These are phyloP conservation scores for Venturia carpophila DNA, from an alignment of 2,329 filamentous ascomycete genomes.

Conservation along the genomic window DNA sequence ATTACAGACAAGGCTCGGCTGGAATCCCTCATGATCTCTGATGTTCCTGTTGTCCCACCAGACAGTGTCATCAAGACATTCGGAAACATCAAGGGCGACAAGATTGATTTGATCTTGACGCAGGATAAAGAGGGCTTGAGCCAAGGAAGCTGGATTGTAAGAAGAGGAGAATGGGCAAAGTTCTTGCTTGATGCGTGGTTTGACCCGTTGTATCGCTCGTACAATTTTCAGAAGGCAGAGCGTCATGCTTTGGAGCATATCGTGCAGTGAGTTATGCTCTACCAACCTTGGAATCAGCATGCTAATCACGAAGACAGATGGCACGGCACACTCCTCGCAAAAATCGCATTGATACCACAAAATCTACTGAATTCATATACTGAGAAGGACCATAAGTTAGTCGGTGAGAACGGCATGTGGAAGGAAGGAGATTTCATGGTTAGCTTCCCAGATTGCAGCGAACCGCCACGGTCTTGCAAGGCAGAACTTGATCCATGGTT, in stretches of 20 bases:
- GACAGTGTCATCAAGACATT: slow-evolving; percentile 97
- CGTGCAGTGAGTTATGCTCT: slow-evolving; percentile 36
- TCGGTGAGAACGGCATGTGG: slow-evolving; percentile 49
- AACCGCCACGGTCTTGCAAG: slow-evolving; percentile 53
- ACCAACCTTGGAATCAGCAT: background rate
- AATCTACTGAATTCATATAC: slow-evolving; percentile 68
- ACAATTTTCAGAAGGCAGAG: slow-evolving; percentile 96
- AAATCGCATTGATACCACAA: slow-evolving; percentile 84
- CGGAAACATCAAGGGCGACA: slow-evolving; percentile 63
- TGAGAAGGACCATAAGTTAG: slow-evolving; percentile 32
- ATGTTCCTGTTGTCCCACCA: slow-evolving; percentile 81
- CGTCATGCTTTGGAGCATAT: slow-evolving; percentile 70
- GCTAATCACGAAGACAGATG: slow-evolving; percentile 64
- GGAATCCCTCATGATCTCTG: slow-evolving; percentile 73
- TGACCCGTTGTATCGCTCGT: slow-evolving; percentile 83
- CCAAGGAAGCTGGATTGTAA: slow-evolving; percentile 68
- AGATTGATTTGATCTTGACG: slow-evolving; percentile 73
- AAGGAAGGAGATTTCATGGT: slow-evolving; percentile 79
- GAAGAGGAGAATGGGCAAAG: slow-evolving; percentile 80
- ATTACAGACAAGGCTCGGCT: slow-evolving; percentile 61
- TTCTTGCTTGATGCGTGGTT: slow-evolving; percentile 96
- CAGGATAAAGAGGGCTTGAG: slow-evolving; percentile 78
- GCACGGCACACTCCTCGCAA: slow-evolving; percentile 92
- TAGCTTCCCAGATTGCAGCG: slow-evolving; percentile 65
- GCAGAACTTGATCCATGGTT: slow-evolving; percentile 56